Base-by-base conservation (phyloP, 2,329 filamentous ascomycete genomes). In the Penicillium sp. region DNA sequence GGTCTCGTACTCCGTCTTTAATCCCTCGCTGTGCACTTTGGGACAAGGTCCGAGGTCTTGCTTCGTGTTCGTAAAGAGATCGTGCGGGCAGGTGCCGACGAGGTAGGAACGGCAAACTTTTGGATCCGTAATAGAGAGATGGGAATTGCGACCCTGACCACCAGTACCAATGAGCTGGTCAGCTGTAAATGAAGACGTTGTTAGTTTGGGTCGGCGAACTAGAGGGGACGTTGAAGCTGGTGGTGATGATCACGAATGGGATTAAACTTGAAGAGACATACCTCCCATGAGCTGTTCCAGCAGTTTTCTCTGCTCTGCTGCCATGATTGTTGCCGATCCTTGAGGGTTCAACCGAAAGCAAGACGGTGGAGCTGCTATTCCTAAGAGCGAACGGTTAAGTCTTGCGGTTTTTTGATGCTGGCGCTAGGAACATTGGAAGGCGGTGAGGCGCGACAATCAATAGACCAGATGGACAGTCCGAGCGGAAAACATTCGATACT, bases 21-120 rank as follows among this genome's bases (percentile, higher is more conserved):
- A 84, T 13, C 88, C 87, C 75, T 97, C 93, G 52, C 87, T 91
- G 80, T 99, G 95, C 28, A 94, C 85, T 75, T 94, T 95, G 53
- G 91, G 86, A 74, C 95, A 99, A 0, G 88, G 86, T 2, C 95
- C 95, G 37, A 98, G 86, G 76, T 99, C 95, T 84, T 98, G 93
- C 82, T 97, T 98, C 49, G 95, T 99, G 81, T 99, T 99, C 67
- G 94, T 99, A 85, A 99, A 99, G 73, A 99, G 92, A 76, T 99
- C 95, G 83, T 98, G 94, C 0, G 95, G 95, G 77, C 95, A 99
- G 61, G 92, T 96, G 70, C 95, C 95, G 64, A 87, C 93, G 53
- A 99, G 86, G 78, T 94, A 98, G 19, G 93, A 97, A 58, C 92
- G 91, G 82, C 95, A 99, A 70, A 97, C 91, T 80, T 96, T 97